Conservation (phyloP, 2,329 filamentous ascomycete species). For the Cladobotryum mycophilum region DNA sequence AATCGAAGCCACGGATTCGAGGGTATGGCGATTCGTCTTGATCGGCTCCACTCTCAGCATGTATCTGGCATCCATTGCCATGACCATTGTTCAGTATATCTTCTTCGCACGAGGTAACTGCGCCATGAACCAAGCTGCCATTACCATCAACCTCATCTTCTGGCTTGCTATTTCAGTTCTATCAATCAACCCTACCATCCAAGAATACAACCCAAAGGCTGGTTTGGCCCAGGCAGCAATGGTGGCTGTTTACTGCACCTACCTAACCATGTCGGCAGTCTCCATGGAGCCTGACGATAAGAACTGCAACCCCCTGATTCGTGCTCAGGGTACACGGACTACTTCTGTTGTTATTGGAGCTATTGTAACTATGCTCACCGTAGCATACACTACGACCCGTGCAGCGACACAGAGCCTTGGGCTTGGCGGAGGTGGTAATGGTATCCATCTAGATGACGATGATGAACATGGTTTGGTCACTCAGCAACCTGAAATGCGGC, state of each 20-base stretch:
- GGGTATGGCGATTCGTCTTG: slow-evolving; percentile 75
- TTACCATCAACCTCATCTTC: slow-evolving; percentile 86
- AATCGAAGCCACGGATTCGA: slow-evolving; percentile 84
- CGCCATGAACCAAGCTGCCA: slow-evolving; percentile 93
- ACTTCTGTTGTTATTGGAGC: slow-evolving; percentile 89
- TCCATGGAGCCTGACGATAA: slow-evolving; percentile 96
- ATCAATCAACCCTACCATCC: slow-evolving; percentile 83
- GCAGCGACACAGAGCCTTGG: slow-evolving; percentile 87
- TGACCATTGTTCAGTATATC: slow-evolving; percentile 95
- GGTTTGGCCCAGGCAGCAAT: slow-evolving; percentile 96
- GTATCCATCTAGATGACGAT: slow-evolving; percentile 56
- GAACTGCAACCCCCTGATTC: slow-evolving; percentile 86
- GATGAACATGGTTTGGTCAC: slow-evolving; percentile 87
- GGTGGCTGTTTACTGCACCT: slow-evolving; percentile 97
- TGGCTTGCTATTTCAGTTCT: slow-evolving; percentile 74
- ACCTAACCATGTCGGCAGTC: slow-evolving; percentile 95
- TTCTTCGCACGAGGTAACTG: slow-evolving; percentile 83
- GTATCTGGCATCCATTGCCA: slow-evolving; percentile 83
- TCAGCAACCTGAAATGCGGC: slow-evolving; percentile 70
- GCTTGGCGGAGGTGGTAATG: slow-evolving; percentile 48
- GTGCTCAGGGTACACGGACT: slow-evolving; percentile 78
- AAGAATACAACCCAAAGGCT: slow-evolving; percentile 87
- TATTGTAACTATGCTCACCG: slow-evolving; percentile 91
- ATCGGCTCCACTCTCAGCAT: slow-evolving; percentile 91
- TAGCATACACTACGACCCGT: slow-evolving; percentile 94